Evolutionary conservation across 768 basidiomycete genomes (phyloP).

Genomic region (Amanita phalloides): DNA sequence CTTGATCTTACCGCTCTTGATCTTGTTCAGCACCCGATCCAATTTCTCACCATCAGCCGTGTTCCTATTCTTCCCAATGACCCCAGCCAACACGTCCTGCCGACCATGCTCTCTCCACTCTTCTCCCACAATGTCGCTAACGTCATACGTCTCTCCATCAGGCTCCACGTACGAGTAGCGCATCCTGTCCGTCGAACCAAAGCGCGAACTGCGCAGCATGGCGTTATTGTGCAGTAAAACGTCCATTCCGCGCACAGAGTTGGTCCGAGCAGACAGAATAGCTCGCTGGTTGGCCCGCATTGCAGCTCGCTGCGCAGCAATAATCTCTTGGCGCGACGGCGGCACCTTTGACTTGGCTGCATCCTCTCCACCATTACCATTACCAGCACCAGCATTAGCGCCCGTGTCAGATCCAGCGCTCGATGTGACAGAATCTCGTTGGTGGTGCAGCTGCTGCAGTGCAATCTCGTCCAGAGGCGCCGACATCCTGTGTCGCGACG

Average conservation of each 20-base stretch:
- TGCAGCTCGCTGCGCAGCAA: constrained; percentile 85
- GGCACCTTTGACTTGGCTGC: constrained; percentile 17
- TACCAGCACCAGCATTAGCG: not conserved
- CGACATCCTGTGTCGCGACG: constrained; percentile 60
- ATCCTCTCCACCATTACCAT: constrained; percentile 8
- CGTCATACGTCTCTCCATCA: constrained; percentile 87
- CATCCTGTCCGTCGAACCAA: constrained; percentile 59
- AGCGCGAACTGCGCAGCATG: constrained; percentile 75
- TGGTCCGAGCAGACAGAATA: constrained; percentile 70
- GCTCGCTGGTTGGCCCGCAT: constrained; percentile 81
- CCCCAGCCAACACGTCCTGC: constrained; percentile 60
- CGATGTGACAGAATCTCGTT: constrained; percentile 38
- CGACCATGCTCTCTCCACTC: constrained; percentile 61
- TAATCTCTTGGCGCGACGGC: constrained; percentile 76
- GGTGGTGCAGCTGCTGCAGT: constrained; percentile 59
- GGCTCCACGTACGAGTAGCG: constrained; percentile 91
- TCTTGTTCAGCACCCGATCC: constrained; percentile 65
- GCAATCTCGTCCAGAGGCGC: constrained; percentile 81
- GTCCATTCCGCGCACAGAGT: constrained; percentile 82
- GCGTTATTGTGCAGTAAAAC: constrained; percentile 79
- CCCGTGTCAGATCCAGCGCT: constrained; percentile 42
- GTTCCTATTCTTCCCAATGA: constrained; percentile 45
- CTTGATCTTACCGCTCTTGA: constrained; percentile 50
- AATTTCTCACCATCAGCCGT: constrained; percentile 52
- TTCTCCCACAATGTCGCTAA: constrained; percentile 87